Conservation (phyloP, 495 filamentous ascomycete species). For the Neurospora pannonica region DNA sequence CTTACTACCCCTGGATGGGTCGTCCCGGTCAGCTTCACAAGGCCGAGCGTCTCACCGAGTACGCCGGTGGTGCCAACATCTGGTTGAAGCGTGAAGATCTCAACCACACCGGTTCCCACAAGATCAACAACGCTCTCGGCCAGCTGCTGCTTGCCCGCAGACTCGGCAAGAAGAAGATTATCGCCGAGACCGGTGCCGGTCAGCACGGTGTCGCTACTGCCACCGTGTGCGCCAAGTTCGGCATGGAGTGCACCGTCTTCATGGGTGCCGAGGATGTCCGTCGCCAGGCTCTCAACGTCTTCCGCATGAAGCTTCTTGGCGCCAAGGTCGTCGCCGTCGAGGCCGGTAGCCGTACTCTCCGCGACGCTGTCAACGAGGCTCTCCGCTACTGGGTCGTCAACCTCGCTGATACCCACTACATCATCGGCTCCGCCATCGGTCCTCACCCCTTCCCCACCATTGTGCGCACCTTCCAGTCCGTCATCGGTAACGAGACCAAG, state of each 20-base stretch:
- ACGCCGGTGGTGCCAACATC: slow-evolving; percentile 85
- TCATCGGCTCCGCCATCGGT: slow-evolving; percentile 90
- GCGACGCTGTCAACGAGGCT: slow-evolving; percentile 95
- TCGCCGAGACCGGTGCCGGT: slow-evolving; percentile 92
- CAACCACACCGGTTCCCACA: slow-evolving; percentile 81
- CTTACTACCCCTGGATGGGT: slow-evolving; percentile 97
- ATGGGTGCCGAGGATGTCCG: slow-evolving; percentile 95
- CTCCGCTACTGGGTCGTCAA: slow-evolving; percentile 80
- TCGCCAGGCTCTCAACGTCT: slow-evolving; percentile 89
- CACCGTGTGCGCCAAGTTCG: slow-evolving; percentile 93
- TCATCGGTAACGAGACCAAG: slow-evolving; percentile 90
- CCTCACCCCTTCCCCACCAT: slow-evolving; percentile 95
- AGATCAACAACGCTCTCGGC: slow-evolving; percentile 94
- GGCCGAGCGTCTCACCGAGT: slow-evolving; percentile 76
- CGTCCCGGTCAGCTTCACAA: slow-evolving; percentile 85
- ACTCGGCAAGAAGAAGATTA: slow-evolving; percentile 86
- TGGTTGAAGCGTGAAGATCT: slow-evolving; percentile 94
- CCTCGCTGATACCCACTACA: slow-evolving; percentile 87
- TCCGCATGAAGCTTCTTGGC: slow-evolving; percentile 92
- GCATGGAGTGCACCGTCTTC: slow-evolving; percentile 89
- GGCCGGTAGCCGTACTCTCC: slow-evolving; percentile 72
- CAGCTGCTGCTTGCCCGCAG: slow-evolving; percentile 75
- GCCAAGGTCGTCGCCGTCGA: slow-evolving; percentile 81
- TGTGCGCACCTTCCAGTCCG: slow-evolving; percentile 87
- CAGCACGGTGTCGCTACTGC: slow-evolving; percentile 95